These are phyloP conservation scores for Juglanconis sp. DNA, from an alignment of 2,329 filamentous ascomycete species.

Conservation along the genomic window DNA sequence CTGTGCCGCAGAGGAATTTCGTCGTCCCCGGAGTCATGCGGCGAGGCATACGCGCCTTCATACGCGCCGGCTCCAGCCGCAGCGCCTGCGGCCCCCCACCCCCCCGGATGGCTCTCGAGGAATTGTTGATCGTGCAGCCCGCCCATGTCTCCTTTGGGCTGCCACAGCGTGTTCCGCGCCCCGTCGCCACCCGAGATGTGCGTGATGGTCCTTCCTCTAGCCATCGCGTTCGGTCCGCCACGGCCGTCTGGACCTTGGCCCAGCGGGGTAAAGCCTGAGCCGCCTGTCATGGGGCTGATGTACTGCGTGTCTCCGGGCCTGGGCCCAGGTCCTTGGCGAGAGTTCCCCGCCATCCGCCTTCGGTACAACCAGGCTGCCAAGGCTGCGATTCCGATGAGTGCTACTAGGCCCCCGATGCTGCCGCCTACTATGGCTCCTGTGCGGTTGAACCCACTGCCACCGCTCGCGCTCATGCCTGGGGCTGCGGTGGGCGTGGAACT, in stretches of 20 bases:
- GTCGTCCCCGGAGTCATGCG: constrained; percentile 26
- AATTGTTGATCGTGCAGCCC: constrained; percentile 21
- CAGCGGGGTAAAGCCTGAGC: constrained; percentile 37
- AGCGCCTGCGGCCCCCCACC: constrained; percentile 18
- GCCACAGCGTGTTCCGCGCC: constrained; percentile 12
- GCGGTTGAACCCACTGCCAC: constrained; percentile 23
- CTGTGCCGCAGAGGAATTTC: constrained; percentile 34
- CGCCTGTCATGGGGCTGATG: constrained; percentile 32
- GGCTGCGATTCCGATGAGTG: constrained; percentile 39
- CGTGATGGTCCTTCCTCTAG: constrained; percentile 14
- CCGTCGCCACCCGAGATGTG: constrained; percentile 13
- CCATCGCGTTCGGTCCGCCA: not conserved
- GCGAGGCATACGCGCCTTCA: constrained; percentile 13
- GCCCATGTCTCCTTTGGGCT: not conserved
- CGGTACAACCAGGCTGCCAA: constrained; percentile 43
- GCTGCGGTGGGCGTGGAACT: constrained; percentile 16
- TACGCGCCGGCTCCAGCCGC: constrained; percentile 5
- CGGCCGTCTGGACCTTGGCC: constrained; percentile 26
- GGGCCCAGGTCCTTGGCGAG: constrained; percentile 40
- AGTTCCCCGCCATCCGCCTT: constrained; percentile 37
- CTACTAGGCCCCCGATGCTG: constrained; percentile 48
- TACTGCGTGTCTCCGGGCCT: constrained; percentile 35
- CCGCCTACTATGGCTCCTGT: constrained; percentile 54
- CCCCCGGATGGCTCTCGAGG: constrained; percentile 19
- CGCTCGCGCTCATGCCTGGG: constrained; percentile 15